Evolutionary conservation across 495 filamentous ascomycete genomes (phyloP).

Genomic region (Filosporella fistucella): DNA sequence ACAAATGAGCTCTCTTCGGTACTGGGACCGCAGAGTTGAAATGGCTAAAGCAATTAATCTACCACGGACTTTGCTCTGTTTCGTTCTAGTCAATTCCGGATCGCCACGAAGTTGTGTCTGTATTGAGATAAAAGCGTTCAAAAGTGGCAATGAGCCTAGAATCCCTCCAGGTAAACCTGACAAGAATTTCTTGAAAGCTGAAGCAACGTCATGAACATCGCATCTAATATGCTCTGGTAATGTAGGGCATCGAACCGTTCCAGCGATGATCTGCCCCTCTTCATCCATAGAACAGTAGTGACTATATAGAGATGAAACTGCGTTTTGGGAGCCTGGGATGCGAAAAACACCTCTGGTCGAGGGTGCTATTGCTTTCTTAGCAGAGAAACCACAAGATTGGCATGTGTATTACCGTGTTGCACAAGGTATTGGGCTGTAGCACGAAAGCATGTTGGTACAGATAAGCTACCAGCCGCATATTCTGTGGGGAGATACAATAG

Average conservation of each 20-base stretch:
- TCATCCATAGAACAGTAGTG: constrained; percentile 53
- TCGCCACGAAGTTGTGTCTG: constrained; percentile 47
- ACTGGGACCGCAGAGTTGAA: constrained; percentile 47
- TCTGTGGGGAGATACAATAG: constrained; percentile 61
- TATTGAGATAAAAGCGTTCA: constrained; percentile 61
- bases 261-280: constrained; percentile 39
- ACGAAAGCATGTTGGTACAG: constrained; percentile 71
- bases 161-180: constrained; percentile 70
- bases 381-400: not conserved
- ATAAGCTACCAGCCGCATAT: constrained; percentile 57
- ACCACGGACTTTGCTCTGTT: constrained; percentile 48
- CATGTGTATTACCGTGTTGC: constrained; percentile 52
- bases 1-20: constrained; percentile 58
- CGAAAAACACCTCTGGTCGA: constrained; percentile 51
- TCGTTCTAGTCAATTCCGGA: constrained; percentile 41
- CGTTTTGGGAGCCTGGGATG: constrained; percentile 52
- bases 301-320: constrained; percentile 54
- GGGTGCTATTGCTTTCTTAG: constrained; percentile 10
- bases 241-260: constrained; percentile 48
- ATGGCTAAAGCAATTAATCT: constrained; percentile 62
- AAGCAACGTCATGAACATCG: constrained; percentile 64
- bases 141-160: constrained; percentile 62
- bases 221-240: constrained; percentile 50
- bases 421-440: constrained; percentile 63
- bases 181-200: constrained; percentile 66